Conservation (phyloP, 2,329 filamentous ascomycete genomes). For the Aspergillus niger region DNA sequence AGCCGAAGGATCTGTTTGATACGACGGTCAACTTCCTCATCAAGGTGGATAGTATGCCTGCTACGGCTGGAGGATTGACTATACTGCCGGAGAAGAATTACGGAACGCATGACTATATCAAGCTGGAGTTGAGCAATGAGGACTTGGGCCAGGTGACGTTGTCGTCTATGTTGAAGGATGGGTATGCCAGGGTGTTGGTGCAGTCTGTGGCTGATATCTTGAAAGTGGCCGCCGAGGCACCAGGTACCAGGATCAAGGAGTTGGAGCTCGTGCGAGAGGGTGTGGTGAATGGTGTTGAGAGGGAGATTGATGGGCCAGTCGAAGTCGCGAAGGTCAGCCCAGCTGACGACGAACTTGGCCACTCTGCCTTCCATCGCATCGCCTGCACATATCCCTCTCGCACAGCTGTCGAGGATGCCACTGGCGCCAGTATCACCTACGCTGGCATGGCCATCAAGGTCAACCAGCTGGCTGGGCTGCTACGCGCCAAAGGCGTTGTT, state of each 20-base stretch:
- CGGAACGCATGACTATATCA: not conserved
- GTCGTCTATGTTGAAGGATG: not conserved
- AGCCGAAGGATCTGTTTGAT: conserved; percentile 3
- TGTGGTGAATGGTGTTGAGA: not conserved
- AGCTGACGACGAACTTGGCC: not conserved
- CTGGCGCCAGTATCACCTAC: not conserved
- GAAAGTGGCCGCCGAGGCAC: not conserved
- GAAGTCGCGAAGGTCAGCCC: not conserved
- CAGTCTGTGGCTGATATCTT: not conserved
- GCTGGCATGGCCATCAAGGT: not conserved
- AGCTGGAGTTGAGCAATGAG: not conserved
- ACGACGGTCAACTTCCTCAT: conserved; percentile 11
- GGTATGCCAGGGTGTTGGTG: not conserved
- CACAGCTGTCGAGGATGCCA: not conserved
- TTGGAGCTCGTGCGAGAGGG: not conserved
- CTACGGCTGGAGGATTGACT: not conserved
- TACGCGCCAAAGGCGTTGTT: not conserved
- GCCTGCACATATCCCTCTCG: not conserved
- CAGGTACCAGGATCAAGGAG: not conserved
- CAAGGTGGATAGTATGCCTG: not conserved
- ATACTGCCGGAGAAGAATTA: not conserved
- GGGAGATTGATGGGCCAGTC: not conserved
- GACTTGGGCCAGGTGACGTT: not conserved
- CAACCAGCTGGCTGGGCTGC: not conserved
- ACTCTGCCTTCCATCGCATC: not conserved